A percentile compares a stretch with the other conserved stretches of the same genome.
Conservation (phyloP, 2,329 filamentous ascomycete species). For the Thelonectria olida region DNA sequence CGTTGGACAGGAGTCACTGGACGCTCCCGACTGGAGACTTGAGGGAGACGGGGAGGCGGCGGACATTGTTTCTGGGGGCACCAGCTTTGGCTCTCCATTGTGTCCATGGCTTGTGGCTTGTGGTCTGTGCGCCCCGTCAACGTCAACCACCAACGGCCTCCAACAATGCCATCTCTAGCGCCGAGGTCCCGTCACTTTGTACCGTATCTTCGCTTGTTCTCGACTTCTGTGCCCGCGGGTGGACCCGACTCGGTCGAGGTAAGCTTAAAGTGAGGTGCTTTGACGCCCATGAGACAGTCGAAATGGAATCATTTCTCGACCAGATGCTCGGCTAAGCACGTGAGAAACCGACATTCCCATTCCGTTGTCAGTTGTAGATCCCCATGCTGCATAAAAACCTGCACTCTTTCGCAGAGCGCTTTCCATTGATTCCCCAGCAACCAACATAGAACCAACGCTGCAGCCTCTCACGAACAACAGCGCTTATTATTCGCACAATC, state of each 20-base stretch:
- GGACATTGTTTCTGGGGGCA: neutral
- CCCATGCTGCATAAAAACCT: too few species aligned
- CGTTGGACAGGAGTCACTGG: neutral
- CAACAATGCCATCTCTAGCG: neutral
- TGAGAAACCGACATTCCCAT: neutral
- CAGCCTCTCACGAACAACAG: conserved; percentile 23
- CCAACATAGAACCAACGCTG: conserved; percentile 19
- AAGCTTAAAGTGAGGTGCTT: conserved; percentile 23
- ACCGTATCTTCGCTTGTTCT: too few species aligned
- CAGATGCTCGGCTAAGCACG: neutral
- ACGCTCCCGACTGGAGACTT: too few species aligned
- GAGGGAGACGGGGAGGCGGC: too few species aligned
- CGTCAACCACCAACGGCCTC: conserved; percentile 24
- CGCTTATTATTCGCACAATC: neutral
- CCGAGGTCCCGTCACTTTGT: too few species aligned
- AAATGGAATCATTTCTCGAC: neutral
- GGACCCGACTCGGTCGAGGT: conserved; percentile 20
- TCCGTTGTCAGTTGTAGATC: too few species aligned
- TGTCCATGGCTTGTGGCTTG: neutral
- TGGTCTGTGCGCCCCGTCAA: neutral
- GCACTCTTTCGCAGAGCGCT: too few species aligned
- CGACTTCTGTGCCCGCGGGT: too few species aligned
- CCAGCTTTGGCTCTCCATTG: neutral
- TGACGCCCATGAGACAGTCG: neutral
- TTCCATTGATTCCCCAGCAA: conserved; percentile 11